phyloP scores from a whole-genome alignment of 208 protist genomes.

The Leishmania lainsoni region DNA sequence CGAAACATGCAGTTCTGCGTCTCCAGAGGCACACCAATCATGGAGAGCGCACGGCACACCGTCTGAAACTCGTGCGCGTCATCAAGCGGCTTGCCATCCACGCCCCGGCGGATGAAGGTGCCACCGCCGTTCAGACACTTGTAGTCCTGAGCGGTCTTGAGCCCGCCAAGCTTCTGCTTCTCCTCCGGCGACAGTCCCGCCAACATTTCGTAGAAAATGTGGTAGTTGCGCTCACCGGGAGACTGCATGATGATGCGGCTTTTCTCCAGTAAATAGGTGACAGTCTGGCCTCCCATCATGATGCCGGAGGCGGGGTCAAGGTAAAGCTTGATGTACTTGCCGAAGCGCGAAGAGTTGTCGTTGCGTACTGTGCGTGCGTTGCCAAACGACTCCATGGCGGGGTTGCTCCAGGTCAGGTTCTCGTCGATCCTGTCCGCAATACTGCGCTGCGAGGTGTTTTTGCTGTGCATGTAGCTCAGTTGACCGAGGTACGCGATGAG shows the following conservation, averaged over 20 bases:
- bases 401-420: constrained; percentile 86
- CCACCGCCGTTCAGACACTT: constrained; percentile 86
- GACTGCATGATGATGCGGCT: constrained; percentile 92
- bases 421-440: constrained; percentile 79
- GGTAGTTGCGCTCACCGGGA: constrained; percentile 93
- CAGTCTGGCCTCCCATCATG: constrained; percentile 85
- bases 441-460: constrained; percentile 54
- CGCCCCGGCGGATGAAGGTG: constrained; percentile 80
- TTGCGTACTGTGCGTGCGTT: constrained; percentile 92
- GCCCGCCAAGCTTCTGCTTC: constrained; percentile 69
- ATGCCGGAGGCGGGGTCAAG: constrained; percentile 86
- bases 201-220: constrained; percentile 97
- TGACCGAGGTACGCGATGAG: constrained; percentile 88
- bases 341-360: constrained; percentile 95
- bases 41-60: constrained; percentile 72
- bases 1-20: constrained; percentile 83
- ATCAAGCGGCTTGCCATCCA: constrained; percentile 83
- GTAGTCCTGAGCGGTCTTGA: constrained; percentile 83
- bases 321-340: constrained; percentile 95
- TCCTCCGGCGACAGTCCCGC: constrained; percentile 70
- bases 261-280: constrained; percentile 95
- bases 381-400: constrained; percentile 95
- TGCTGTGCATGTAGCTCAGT: constrained; percentile 81
- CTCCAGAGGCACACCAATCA: constrained; percentile 57
- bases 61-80: constrained; percentile 88